Evolutionary conservation across 1,139 yeast genomes (phyloP).

Genomic region (Kodamaea ohmeri): DNA sequence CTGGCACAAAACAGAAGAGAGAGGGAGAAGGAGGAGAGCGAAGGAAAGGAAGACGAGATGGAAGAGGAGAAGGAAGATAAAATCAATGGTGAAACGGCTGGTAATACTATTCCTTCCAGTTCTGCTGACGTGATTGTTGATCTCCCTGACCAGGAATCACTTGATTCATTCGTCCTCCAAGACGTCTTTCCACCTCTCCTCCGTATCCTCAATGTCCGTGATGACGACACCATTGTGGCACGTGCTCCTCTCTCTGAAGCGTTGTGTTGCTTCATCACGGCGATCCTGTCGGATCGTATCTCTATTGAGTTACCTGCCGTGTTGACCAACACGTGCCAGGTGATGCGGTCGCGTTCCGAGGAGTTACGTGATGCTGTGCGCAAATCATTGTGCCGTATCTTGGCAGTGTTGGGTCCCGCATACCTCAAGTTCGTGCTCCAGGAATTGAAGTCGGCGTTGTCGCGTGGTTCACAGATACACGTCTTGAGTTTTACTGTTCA

Average conservation of each 20-base stretch:
- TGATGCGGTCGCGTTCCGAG: slow-evolving; percentile 80
- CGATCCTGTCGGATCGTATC: slow-evolving; percentile 57
- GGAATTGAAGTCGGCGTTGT: slow-evolving; percentile 75
- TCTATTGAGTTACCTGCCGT: slow-evolving; percentile 72
- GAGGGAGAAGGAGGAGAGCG: not conserved
- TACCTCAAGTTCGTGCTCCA: slow-evolving; percentile 72
- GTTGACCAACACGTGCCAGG: slow-evolving; percentile 82
- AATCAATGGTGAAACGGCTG: not conserved
- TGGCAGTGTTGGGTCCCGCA: slow-evolving; percentile 63
- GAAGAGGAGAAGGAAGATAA: slow-evolving; percentile 1
- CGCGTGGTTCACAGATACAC: slow-evolving; percentile 92
- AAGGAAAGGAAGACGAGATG: not conserved
- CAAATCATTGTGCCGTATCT: slow-evolving; percentile 66
- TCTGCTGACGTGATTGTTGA: slow-evolving; percentile 23
- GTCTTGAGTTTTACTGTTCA: slow-evolving; percentile 88
- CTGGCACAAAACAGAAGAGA: slow-evolving; percentile 7
- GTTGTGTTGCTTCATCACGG: slow-evolving; percentile 63
- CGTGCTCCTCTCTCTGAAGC: slow-evolving; percentile 85
- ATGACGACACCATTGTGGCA: slow-evolving; percentile 73
- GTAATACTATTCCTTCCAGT: slow-evolving; percentile 1
- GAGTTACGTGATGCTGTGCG: slow-evolving; percentile 87
- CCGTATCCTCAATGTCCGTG: slow-evolving; percentile 56
- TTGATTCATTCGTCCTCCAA: slow-evolving; percentile 52
- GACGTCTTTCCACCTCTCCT: slow-evolving; percentile 65
- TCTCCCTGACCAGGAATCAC: slow-evolving; percentile 37